Percentiles rank a stretch among this genome's conserved stretches.
phyloP scores from a whole-genome alignment of 495 filamentous ascomycete genomes.

The Lasiosphaeris hirsuta region DNA sequence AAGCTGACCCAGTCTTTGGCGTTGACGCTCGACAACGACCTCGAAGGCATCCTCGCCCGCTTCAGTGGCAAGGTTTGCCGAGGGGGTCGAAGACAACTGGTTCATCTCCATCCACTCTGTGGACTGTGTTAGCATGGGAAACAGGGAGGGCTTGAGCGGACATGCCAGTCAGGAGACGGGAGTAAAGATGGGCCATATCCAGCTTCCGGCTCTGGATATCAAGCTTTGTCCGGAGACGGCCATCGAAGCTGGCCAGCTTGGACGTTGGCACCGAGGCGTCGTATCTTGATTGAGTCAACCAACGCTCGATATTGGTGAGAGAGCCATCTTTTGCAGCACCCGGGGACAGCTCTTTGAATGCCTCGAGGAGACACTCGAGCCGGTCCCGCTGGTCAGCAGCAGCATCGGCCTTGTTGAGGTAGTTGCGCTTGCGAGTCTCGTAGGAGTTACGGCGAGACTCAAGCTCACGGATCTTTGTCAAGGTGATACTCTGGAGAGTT shows the following conservation, averaged over 20 bases:
- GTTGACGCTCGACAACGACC: constrained; percentile 38
- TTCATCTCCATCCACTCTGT: constrained; percentile 61
- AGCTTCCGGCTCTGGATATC: constrained; percentile 52
- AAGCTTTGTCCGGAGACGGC: constrained; percentile 39
- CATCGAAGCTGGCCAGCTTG: constrained; percentile 38
- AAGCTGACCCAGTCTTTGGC: constrained; percentile 50
- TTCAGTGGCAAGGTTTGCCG: constrained; percentile 18
- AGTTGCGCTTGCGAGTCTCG: constrained; percentile 38
- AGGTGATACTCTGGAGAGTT: constrained; percentile 62
- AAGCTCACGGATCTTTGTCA: constrained; percentile 61
- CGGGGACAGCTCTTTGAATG: constrained; percentile 37
- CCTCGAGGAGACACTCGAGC: constrained; percentile 37
- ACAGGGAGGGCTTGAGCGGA: not conserved
- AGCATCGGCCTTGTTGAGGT: constrained; percentile 31
- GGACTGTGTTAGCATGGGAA: not conserved
- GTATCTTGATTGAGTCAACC: constrained; percentile 37
- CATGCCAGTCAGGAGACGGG: constrained; percentile 49
- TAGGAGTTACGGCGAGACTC: constrained; percentile 57
- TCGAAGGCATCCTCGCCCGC: constrained; percentile 28
- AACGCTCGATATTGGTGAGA: constrained; percentile 33
- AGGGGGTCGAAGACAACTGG: constrained; percentile 19
- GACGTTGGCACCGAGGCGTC: constrained; percentile 34
- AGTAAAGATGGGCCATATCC: constrained; percentile 60
- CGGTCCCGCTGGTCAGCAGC: constrained; percentile 31
- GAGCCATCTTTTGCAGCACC: constrained; percentile 17